phyloP scores from a whole-genome alignment of 2,329 filamentous ascomycete genomes.

The Nemania serpens region DNA sequence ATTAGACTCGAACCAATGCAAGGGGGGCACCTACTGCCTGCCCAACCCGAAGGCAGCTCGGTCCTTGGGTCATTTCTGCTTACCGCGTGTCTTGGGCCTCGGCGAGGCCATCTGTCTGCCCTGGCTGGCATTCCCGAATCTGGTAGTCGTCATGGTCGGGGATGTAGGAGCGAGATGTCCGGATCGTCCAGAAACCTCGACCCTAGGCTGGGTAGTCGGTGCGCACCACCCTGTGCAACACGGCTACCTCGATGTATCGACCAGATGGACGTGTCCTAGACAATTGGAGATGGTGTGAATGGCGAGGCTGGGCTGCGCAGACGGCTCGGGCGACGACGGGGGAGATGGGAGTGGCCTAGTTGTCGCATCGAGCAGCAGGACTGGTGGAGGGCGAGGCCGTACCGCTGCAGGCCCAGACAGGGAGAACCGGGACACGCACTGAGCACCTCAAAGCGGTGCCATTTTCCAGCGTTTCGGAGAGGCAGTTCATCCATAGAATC shows the following conservation, averaged over 20 bases:
- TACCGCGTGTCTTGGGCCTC: conserved; percentile 45
- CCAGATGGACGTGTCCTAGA: conserved; percentile 5
- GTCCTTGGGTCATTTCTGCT: conserved; percentile 19
- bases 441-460: conserved; percentile 41
- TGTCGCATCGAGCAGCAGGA: conserved; percentile 22
- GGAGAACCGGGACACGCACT: conserved; percentile 27
- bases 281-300: conserved; percentile 12
- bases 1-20: conserved; percentile 23
- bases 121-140: conserved; percentile 40
- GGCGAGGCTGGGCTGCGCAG: conserved; percentile 14
- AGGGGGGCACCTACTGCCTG: background rate
- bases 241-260: conserved; percentile 26
- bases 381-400: conserved; percentile 1
- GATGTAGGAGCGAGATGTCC: conserved; percentile 1
- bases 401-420: conserved; percentile 5
- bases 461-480: conserved; percentile 37
- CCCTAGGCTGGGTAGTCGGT: conserved; percentile 26
- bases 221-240: conserved; percentile 34
- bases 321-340: conserved; percentile 15
- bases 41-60: background rate
- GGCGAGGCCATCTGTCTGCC: conserved; percentile 44
- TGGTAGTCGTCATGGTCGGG: conserved; percentile 40
- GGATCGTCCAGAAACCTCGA: conserved; percentile 32
- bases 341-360: conserved; percentile 9
- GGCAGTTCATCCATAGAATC: conserved; percentile 38